Evolutionary conservation across 495 filamentous ascomycete genomes (phyloP), one percentile per base, ranked within the genome.

Genomic region (Halenospora varia): DNA sequence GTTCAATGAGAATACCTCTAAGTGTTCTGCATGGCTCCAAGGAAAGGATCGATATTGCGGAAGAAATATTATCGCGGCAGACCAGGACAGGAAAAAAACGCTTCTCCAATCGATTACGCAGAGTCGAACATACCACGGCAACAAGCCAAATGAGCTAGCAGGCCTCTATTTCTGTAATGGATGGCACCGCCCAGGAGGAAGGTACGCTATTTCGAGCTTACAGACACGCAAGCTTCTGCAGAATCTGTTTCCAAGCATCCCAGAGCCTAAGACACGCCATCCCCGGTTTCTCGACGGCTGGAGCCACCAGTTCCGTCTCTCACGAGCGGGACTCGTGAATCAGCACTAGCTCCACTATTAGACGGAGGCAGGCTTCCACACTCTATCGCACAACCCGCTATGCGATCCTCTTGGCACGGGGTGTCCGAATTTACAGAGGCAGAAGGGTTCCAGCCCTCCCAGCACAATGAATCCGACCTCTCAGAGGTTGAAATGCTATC

Each of bases 131-230:
- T 45, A 45, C n/a, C n/a, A 45, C 17, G n/a, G 42, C 42, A n/a
- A 45, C 42, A 45, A 45, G n/a, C 6, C 42, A 45, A 20, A 45
- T 17, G 42, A 45, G n/a, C 42, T 45, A 20, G 42, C 42, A 45
- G 42, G 42, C 42, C 42, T 45, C 42, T 45, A 45, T n/a, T 45
- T 45, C 42, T 45, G n/a, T 45, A 45, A 45, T 20, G n/a, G 42
- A n/a, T 45, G 42, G 42, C 42, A 45, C 42, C 42, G 42, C 42
- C 13, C 42, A n/a, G 42, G 42, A 45, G 42, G 42, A 45, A 45
- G 18, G 17, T 20, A 45, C n/a, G n/a, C n/a, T 9, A 45, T 45
- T 45, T 45, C 42, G 42, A 45, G 42, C n/a, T 9, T 20, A 45
- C 42, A 45, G 17, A 45, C 42, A 45, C 42, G 42, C n/a, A 45